Evolutionary conservation across 805 yeast species (phyloP).

Genomic region (Saccharomyces paradoxus): DNA sequence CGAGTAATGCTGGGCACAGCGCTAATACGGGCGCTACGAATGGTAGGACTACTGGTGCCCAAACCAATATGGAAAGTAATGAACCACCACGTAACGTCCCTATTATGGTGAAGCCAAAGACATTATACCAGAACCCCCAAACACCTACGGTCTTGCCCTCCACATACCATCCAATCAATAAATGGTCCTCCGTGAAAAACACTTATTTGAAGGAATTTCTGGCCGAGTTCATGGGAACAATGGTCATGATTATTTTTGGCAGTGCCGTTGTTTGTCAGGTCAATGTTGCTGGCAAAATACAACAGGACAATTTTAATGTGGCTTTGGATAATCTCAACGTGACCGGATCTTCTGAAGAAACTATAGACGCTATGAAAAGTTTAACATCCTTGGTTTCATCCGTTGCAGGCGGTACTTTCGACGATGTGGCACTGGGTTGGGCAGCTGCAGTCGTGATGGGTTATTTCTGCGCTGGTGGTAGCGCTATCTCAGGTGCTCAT

Average conservation of each 20-base stretch:
- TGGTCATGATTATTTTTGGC: slow-evolving; percentile 40
- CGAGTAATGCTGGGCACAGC: slow-evolving; percentile 3
- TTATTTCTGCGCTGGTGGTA: slow-evolving; percentile 43
- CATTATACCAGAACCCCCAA: slow-evolving; percentile 32
- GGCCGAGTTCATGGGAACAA: slow-evolving; percentile 47
- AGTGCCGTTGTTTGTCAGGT: slow-evolving; percentile 43
- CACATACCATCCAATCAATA: slow-evolving; percentile 31
- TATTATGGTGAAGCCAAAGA: slow-evolving; percentile 31
- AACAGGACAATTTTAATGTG: slow-evolving; percentile 10
- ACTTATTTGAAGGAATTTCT: slow-evolving; percentile 36
- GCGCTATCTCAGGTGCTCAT: slow-evolving; percentile 48
- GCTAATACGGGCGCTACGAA: slow-evolving; percentile 3
- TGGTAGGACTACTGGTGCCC: background rate
- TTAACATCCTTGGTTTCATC: slow-evolving; percentile 12
- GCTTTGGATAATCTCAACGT: slow-evolving; percentile 5
- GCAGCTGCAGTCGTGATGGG: slow-evolving; percentile 48
- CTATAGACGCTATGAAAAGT: slow-evolving; percentile 8
- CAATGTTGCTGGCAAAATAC: slow-evolving; percentile 27
- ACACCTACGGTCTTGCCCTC: slow-evolving; percentile 33
- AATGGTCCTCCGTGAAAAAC: slow-evolving; percentile 32
- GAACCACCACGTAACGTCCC: slow-evolving; percentile 10
- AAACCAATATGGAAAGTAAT: background rate
- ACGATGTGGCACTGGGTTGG: slow-evolving; percentile 42
- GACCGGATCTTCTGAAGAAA: slow-evolving; percentile 1
- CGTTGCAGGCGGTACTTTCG: slow-evolving; percentile 35